Base-by-base conservation (phyloP, 1,139 yeast genomes). In the Hanseniaspora gamundiae region DNA sequence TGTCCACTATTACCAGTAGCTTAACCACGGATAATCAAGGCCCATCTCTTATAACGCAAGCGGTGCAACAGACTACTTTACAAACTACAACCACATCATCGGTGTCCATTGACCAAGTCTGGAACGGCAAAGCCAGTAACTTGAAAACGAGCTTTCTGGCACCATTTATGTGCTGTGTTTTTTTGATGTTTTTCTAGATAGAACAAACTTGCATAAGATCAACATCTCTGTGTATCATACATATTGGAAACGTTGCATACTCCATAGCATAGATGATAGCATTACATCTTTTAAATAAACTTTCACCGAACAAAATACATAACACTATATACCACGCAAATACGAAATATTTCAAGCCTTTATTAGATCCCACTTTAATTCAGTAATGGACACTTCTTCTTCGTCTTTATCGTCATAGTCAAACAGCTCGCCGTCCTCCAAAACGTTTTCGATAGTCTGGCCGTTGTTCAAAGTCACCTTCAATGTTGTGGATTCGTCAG, bases 321-420 rank as follows among this genome's bases (percentile, higher is more conserved):
- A n/a, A n/a, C n/a, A n/a, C n/a, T n/a, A n/a, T n/a, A n/a, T n/a
- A n/a, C n/a, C n/a, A n/a, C n/a, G n/a, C n/a, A n/a, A n/a, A n/a
- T n/a, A n/a, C n/a, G n/a, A n/a, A n/a, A n/a, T n/a, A n/a, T n/a
- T 30, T 41, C 24, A 44, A 3, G 30, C 40, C 30, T 41, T 59
- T 9, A 59, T 54, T 40, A 78, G 61, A 10, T 68, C 71, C 84
- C 94, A 87, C 44, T 67, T 58, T 17, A 79, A 70, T 8, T 85
- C 91, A 1, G 83, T 76, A 14, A 91, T 73, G 35, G 93, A 78
- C 20, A 87, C 96, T 60, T 91, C 96, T 24, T 69, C 75, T 10
- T 78, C 76, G 4, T 84, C 80, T 55, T 79, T 75, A 48, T 91
- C 97, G 58, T 91, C 97, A 59, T 88, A 93, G 56, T 91, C 98